Evolutionary conservation across 805 yeast species (phyloP), one percentile per base, ranked within the genome.

Genomic region (Metschnikowia lachancei): DNA sequence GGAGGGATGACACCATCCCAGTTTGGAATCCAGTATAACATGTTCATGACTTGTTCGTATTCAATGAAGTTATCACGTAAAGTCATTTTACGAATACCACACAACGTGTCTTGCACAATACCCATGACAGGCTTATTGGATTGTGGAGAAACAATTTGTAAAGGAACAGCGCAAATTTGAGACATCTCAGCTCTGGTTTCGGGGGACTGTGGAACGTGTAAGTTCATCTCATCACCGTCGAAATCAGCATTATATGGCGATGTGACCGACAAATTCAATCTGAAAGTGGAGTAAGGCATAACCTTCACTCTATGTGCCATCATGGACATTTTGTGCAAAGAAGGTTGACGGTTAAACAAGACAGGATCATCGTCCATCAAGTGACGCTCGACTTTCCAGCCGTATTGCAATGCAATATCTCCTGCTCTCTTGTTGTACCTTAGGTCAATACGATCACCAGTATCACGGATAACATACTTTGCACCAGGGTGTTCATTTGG

Each of bases 401-500:
- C 99, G 61, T 94, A 94, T 67, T 95, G 99, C 55, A 94, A 77
- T 39, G 95, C 97, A 60, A 94, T 87, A 63, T 94, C 99, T 64
- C 99, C 99, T 2, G 97, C 97, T 66, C 98, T 85, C 66, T 94
- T 94, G 72, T 94, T 95, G 69, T 90, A 94, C 65, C 97, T 82
- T 66, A 94, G 77, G 66, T 94, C 99, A 61, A 94, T 92, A 77
- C 99, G 91, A 64, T 95, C 99, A 65, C 99, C 99, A 40, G 95
- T 89, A 62, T 94, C 99, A 74, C 99, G 85, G 51, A 94, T 92
- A 41, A 94, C 97, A 65, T 94, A 94, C 63, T 92, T 92, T 16
- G 99, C 99, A 78, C 99, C 99, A 1, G 99, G 99, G 62, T 94
- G 99, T 67, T 94, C 98, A 64, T 92, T 94, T 24, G 99, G 99